Conservation (phyloP, 208 protist species). For the Ichthyophonus hoferi region DNA sequence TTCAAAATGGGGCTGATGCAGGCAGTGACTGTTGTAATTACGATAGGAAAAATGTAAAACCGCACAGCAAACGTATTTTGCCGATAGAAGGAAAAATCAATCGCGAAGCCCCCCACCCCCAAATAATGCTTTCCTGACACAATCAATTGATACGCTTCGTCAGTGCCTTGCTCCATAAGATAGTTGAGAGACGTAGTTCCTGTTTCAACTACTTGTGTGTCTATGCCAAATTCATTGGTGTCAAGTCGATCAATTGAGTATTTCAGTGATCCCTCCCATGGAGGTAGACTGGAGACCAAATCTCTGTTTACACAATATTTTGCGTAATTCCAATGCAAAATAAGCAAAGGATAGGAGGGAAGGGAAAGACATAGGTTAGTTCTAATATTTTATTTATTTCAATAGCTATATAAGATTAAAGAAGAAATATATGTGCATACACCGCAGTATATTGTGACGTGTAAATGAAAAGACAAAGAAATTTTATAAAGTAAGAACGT, state of each 20-base stretch:
- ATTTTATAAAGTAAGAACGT: no score
- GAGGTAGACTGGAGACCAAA: not conserved
- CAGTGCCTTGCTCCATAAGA: not conserved
- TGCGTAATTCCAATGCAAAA: no score
- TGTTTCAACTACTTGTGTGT: not conserved
- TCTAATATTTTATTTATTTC: no score
- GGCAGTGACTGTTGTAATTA: not conserved
- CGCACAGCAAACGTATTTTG: not conserved
- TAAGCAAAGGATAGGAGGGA: no score
- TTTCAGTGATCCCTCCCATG: not conserved
- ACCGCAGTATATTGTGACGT: no score
- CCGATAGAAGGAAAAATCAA: not conserved
- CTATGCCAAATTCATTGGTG: not conserved
- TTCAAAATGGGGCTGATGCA: not conserved
- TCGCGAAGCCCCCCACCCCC: not conserved
- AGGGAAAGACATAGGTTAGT: no score
- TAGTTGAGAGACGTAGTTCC: not conserved
- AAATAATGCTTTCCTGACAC: not conserved
- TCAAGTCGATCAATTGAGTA: not conserved
- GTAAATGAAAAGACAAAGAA: no score
- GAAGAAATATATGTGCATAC: no score
- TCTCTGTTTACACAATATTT: no score
- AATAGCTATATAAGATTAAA: no score
- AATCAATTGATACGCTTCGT: not conserved
- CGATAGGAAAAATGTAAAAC: not conserved